A percentile compares a stretch with the other conserved stretches of the same genome.
phyloP scores from a whole-genome alignment of 352 stramenopile species.

The Globisporangium irregulare region DNA sequence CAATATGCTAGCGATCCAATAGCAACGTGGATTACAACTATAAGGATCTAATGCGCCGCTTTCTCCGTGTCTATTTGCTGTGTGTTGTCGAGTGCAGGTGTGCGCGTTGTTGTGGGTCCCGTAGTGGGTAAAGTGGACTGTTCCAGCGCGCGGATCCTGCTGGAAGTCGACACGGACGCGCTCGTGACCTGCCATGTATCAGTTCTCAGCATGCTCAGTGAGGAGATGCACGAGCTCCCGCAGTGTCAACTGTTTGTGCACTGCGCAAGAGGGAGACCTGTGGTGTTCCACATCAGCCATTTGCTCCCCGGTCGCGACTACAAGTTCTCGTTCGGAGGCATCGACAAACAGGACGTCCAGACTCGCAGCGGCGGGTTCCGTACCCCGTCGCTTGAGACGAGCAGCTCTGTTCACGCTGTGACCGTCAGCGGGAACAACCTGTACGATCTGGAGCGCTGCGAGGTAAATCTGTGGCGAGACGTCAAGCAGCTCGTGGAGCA shows the following conservation, averaged over 20 bases:
- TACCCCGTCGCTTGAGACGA: conserved; percentile 41
- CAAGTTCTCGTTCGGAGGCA: conserved; percentile 51
- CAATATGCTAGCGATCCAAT: no score
- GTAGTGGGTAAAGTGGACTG: conserved; percentile 66
- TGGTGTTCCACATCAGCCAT: conserved; percentile 35
- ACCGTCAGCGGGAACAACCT: conserved; percentile 52
- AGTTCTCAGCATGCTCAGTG: conserved; percentile 34
- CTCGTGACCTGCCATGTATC: conserved; percentile 52
- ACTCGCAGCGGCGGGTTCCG: conserved; percentile 35
- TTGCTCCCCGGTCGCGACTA: conserved; percentile 59
- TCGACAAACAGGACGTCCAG: conserved; percentile 37
- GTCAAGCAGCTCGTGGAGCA: conserved; percentile 35
- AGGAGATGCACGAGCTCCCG: conserved; percentile 37
- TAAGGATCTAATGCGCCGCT: neutral
- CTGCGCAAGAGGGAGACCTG: conserved; percentile 30
- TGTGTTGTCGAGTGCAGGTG: conserved; percentile 20
- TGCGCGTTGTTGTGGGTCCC: conserved; percentile 57
- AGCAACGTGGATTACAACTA: neutral
- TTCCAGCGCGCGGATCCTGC: conserved; percentile 46
- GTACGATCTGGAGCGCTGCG: conserved; percentile 40
- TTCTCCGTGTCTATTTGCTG: neutral
- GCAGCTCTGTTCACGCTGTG: conserved; percentile 23
- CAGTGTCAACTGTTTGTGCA: conserved; percentile 25
- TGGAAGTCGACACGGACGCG: conserved; percentile 49
- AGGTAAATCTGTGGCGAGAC: conserved; percentile 47